Evolutionary conservation across 768 basidiomycete genomes (phyloP), one percentile per base, ranked within the genome.

Genomic region (Tulasnella sp.): DNA sequence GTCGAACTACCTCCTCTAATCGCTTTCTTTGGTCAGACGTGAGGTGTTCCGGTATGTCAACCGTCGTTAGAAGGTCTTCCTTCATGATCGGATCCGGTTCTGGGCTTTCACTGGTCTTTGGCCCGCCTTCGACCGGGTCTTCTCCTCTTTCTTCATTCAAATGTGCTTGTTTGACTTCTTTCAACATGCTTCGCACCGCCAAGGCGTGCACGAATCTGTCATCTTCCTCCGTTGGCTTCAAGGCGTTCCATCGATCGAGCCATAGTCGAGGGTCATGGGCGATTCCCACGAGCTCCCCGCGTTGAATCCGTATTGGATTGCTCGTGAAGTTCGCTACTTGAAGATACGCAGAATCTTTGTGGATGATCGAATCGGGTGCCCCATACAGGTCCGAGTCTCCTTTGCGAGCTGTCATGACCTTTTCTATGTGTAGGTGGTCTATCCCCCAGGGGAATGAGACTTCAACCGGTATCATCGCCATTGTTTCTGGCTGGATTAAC

Each of bases 81-180:
- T 62, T 59, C 26, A 19, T 41, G 35, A 66, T 12, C 5, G 73
- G 36, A 12, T 70, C 74, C 9, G 76, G 76, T 6, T 74, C 76
- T 17, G 78, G 78, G 0, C 74, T 65, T 22, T 76, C 79, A 0
- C 76, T 62, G 0, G 78, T 79, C 59, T 81, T 81, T 0, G 80
- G 79, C 14, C 64, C 78, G 59, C 79, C 78, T 72, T 77, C 78
- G 1, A 79, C 5, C 1, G 76, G 75, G 4, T 76, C 75, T 5
- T 77, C 77, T 35, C 67, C 72, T 9, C 41, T 17, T 67, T 64
- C 72, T 16, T 34, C 19, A n/a, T n/a, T 5, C 1, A 52, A 26
- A 26, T 52, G 47, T 4, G 22, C 22, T 26, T 52, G 22, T 26
- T 52, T 52, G 19, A 52, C 8, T 26, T 52, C 47, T 26, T 52